These are phyloP conservation scores for Aeminium ludgeri DNA, from an alignment of 495 filamentous ascomycete genomes.

Conservation along the genomic window DNA sequence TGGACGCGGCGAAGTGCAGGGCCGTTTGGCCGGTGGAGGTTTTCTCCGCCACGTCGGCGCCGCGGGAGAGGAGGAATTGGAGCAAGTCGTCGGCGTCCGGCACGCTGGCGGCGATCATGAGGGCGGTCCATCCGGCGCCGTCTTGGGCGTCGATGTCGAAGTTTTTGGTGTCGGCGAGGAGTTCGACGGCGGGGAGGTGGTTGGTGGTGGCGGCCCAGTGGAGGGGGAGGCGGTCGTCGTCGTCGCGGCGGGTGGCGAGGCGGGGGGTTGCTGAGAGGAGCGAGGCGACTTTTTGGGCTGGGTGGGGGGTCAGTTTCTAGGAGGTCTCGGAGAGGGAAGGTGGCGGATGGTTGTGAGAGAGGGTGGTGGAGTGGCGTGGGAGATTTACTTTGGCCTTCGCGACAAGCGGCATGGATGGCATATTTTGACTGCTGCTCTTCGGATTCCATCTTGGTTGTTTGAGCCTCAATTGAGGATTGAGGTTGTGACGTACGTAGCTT, in stretches of 20 bases:
- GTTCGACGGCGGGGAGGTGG: conserved; percentile 51
- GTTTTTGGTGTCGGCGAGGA: conserved; percentile 47
- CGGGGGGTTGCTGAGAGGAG: conserved; percentile 55
- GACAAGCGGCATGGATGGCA: conserved; percentile 73
- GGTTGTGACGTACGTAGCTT: not conserved
- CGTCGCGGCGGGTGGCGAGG: conserved; percentile 55
- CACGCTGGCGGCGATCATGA: conserved; percentile 83
- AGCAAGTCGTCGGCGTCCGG: conserved; percentile 51
- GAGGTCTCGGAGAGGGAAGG: too few species aligned
- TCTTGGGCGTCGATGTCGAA: conserved; percentile 91
- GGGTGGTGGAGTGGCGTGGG: conserved; percentile 7
- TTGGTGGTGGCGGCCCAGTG: conserved; percentile 92
- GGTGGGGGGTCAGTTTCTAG: conserved; percentile 68
- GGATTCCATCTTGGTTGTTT: conserved; percentile 7
- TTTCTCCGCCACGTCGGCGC: conserved; percentile 65
- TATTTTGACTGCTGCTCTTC: conserved; percentile 38
- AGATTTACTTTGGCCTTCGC: conserved; percentile 63
- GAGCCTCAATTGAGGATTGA: too few species aligned
- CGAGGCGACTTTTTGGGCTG: conserved; percentile 14
- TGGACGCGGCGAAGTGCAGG: conserved; percentile 82
- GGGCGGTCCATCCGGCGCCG: conserved; percentile 77
- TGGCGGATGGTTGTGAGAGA: too few species aligned
- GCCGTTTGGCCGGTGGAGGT: conserved; percentile 58
- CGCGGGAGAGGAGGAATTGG: conserved; percentile 60
- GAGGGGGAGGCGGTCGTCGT: conserved; percentile 78